Conservation (phyloP, 106 monocot genomes). For the Dendrobium officinale region DNA sequence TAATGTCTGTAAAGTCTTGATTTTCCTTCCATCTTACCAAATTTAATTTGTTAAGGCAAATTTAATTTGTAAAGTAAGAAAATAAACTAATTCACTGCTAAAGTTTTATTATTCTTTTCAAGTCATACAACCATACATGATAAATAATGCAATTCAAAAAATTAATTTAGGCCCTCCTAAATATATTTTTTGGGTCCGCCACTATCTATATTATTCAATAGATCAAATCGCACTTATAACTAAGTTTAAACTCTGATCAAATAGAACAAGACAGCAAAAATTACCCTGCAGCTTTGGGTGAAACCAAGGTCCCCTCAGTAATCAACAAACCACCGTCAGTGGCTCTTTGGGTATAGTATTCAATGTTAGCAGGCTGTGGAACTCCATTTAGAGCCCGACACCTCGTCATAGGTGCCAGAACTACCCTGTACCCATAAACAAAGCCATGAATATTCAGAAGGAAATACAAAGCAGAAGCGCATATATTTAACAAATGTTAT, state of each 20-base stretch:
- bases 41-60: no score
- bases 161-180: no score
- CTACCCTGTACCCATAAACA: constrained; percentile 28
- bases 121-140: no score
- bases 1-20: no score
- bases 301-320: constrained; percentile 60
- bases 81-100: no score
- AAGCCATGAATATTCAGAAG: not conserved
- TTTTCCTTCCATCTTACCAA: no score
- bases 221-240: not conserved
- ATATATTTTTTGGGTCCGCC: no score
- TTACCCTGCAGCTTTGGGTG: constrained; percentile 55
- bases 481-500: not conserved
- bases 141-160: no score
- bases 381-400: constrained; percentile 56
- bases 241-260: not conserved
- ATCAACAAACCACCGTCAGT: constrained; percentile 58
- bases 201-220: not conserved
- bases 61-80: no score
- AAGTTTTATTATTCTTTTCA: no score
- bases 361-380: constrained; percentile 32
- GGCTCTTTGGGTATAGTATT: constrained; percentile 56
- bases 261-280: constrained; percentile 7
- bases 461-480: not conserved
- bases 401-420: constrained; percentile 72